Evolutionary conservation across 1,284 basidiomycete species (phyloP), one percentile per base, ranked within the genome.

Genomic region (Cryptococcus sp.): DNA sequence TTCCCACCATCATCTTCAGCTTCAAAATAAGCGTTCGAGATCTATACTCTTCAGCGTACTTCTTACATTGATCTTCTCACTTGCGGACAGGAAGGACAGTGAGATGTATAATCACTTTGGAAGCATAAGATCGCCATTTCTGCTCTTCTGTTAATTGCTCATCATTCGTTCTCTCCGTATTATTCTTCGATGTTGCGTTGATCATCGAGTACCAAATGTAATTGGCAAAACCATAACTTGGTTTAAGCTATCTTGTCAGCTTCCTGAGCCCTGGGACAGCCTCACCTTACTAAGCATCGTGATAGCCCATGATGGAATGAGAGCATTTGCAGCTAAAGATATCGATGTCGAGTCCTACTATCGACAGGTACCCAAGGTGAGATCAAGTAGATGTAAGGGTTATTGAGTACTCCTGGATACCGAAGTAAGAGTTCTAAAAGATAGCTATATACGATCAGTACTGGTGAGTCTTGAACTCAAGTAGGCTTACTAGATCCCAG

Each of bases 401-500:
- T 31, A 23, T n/a, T 10, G n/a, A 41, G n/a, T 41, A 30, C 10
- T 8, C 30, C 1, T 8, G 2, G 2, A 3, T 46, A 30, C 13
- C 23, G 44, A 8, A 31, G 10, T 30, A 46, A 8, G 8, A 46
- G 44, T 13, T 46, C 13, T 8, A 46, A 23, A 23, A 46, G 44
- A 30, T 46, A 46, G 23, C 44, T 46, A 31, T 41, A 46, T 23
- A 3, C 3, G 44, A 14, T 1, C 8, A 46, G 44, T 46, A 13
- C 11, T 23, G 1, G 3, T 46, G 8, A 14, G 13, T 8, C 11
- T 45, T 30, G 10, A 7, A 23, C 10, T 1, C 13, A 30, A 48
- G 30, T 45, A n/a, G 30, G 54, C 65, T 36, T 50, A 65, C 65
- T 62, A 67, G 35, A 67, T 56, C 2, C 65, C 65, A 1, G 63